Percentiles rank a stretch among this genome's conserved stretches.
Evolutionary conservation across 164 flowering plant species (phyloP).

Genomic region (Vitis riparia): DNA sequence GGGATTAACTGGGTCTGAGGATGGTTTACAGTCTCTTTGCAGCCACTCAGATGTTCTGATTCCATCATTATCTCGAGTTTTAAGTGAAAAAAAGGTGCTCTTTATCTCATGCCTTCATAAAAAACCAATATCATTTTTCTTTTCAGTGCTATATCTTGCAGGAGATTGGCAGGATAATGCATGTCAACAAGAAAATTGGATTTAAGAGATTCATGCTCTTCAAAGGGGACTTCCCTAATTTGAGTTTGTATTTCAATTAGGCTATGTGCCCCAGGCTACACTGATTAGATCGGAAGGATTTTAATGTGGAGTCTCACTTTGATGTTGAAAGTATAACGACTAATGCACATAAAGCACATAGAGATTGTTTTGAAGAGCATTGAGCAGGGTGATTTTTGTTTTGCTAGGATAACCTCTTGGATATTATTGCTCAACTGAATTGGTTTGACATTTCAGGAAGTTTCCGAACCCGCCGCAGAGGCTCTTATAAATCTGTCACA

Average conservation of each 20-base stretch:
- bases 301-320: neutral
- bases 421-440: neutral
- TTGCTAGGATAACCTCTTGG: too few species aligned
- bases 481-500: constrained; percentile 89
- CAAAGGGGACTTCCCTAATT: neutral
- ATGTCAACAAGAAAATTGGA: neutral
- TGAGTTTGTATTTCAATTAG: neutral
- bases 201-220: neutral
- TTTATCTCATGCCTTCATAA: neutral
- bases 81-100: constrained; percentile 47
- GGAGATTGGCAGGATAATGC: neutral
- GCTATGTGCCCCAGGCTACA: neutral
- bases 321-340: neutral
- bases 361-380: neutral
- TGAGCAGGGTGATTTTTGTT: neutral
- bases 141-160: neutral
- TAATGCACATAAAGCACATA: neutral
- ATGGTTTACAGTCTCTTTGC: constrained; percentile 65
- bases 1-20: constrained; percentile 85
- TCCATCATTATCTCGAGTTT: constrained; percentile 58
- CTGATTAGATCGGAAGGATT: neutral
- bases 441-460: constrained; percentile 48
- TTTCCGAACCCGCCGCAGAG: constrained; percentile 88
- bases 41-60: constrained; percentile 40
- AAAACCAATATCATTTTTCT: neutral